These are phyloP conservation scores for Mycena alexandri DNA, from an alignment of 768 basidiomycete genomes.

Conservation along the genomic window DNA sequence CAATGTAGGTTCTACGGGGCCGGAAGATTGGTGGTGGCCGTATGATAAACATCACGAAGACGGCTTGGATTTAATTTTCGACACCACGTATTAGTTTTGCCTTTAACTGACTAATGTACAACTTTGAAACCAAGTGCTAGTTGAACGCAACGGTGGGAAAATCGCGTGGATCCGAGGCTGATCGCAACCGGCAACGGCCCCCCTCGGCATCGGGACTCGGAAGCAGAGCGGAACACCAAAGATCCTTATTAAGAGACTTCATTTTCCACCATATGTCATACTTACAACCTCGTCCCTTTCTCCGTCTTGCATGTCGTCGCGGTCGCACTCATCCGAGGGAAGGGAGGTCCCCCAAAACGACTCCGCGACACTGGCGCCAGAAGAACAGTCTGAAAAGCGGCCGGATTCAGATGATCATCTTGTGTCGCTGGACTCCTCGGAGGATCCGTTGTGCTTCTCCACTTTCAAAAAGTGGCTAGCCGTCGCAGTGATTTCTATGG, in stretches of 20 bases:
- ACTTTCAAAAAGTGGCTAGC: slow-evolving; percentile 60
- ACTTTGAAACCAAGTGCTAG: too few species aligned
- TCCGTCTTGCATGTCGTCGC: background rate
- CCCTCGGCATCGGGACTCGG: background rate
- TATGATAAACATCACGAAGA: too few species aligned
- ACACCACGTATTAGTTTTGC: too few species aligned
- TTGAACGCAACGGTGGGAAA: too few species aligned
- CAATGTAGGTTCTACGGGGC: too few species aligned
- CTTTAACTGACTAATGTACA: too few species aligned
- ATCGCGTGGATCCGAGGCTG: too few species aligned
- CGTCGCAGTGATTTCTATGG: slow-evolving; percentile 60
- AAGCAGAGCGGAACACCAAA: too few species aligned
- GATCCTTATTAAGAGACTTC: too few species aligned
- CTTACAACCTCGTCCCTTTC: background rate
- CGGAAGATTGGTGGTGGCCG: too few species aligned
- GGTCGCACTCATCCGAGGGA: background rate
- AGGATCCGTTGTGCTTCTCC: slow-evolving; percentile 58
- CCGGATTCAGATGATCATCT: slow-evolving; percentile 3
- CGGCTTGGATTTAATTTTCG: too few species aligned
- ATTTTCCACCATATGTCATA: slow-evolving; percentile 2
- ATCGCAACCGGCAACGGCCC: background rate
- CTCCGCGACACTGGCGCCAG: slow-evolving; percentile 1
- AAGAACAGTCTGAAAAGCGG: slow-evolving; percentile 4
- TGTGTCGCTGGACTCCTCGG: slow-evolving; percentile 55
- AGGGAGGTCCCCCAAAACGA: slow-evolving; percentile 15